phyloP scores from a whole-genome alignment of 1,139 yeast species.

The Hyphopichia fennica region DNA sequence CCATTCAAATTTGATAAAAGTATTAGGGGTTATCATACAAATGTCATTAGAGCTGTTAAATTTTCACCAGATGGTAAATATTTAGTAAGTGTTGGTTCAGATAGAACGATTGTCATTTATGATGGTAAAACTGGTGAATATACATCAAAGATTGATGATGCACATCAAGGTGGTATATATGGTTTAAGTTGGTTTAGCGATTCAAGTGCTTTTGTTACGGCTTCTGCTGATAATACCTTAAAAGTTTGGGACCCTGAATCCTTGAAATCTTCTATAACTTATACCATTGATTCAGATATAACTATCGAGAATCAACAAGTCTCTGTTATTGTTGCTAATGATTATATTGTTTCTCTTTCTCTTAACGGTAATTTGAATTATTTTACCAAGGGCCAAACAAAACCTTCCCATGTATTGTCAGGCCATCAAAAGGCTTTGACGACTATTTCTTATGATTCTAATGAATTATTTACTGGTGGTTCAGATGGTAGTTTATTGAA shows the following conservation, averaged over 20 bases:
- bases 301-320: slow-evolving; percentile 68
- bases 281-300: slow-evolving; percentile 36
- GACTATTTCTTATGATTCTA: slow-evolving; percentile 25
- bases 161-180: slow-evolving; percentile 80
- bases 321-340: slow-evolving; percentile 70
- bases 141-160: slow-evolving; percentile 49
- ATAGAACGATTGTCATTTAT: slow-evolving; percentile 71
- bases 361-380: slow-evolving; percentile 70
- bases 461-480: slow-evolving; percentile 62
- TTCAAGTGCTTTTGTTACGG: slow-evolving; percentile 66
- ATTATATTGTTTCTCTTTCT: slow-evolving; percentile 64
- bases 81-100: slow-evolving; percentile 85
- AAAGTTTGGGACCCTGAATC: slow-evolving; percentile 57
- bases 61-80: slow-evolving; percentile 77
- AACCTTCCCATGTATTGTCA: slow-evolving; percentile 46
- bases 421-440: slow-evolving; percentile 90
- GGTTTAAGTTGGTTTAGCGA: slow-evolving; percentile 70
- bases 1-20: slow-evolving; percentile 85
- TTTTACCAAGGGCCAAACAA: slow-evolving; percentile 40
- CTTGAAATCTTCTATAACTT: slow-evolving; percentile 29
- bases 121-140: slow-evolving; percentile 89
- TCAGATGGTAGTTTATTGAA: slow-evolving; percentile 73
- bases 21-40: slow-evolving; percentile 71
- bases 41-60: slow-evolving; percentile 76
- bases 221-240: slow-evolving; percentile 79